Percentiles rank a stretch among this genome's conserved stretches.
phyloP scores from a whole-genome alignment of 169 alveolate genomes.

The Plasmodium cynomolgi region DNA sequence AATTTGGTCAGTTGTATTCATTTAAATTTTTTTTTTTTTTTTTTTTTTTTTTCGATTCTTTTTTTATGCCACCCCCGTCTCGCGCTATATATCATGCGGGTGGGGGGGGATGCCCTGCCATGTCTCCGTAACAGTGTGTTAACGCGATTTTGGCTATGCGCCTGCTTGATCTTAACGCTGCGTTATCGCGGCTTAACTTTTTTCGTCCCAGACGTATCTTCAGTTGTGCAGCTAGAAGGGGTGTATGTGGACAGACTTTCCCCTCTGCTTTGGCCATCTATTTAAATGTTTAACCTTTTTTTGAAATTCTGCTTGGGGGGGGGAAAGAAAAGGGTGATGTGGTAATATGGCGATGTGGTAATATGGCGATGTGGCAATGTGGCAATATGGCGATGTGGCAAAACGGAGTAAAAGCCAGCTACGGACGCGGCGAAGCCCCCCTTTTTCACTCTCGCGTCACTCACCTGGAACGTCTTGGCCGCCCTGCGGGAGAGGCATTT shows the following conservation, averaged over 20 bases:
- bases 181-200: background rate
- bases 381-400: background rate
- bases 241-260: background rate
- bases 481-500: slow-evolving; percentile 26
- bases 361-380: background rate
- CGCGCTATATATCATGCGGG: background rate
- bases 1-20: background rate
- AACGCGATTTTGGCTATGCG: background rate
- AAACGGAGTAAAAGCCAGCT: background rate
- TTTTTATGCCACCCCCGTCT: background rate
- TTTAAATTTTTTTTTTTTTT: background rate
- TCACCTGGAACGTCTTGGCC: slow-evolving; percentile 24
- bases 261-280: background rate
- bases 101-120: background rate
- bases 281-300: slow-evolving; percentile 30
- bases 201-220: background rate
- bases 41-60: background rate
- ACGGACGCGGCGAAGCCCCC: background rate
- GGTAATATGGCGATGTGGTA: background rate
- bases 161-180: background rate
- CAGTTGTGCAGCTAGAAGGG: background rate
- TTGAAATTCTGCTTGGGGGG: slow-evolving; percentile 22
- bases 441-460: background rate
- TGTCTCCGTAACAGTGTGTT: background rate
- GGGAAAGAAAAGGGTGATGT: background rate